Evolutionary conservation across 352 stramenopile genomes (phyloP).

Genomic region (Phytophthora parvispora): DNA sequence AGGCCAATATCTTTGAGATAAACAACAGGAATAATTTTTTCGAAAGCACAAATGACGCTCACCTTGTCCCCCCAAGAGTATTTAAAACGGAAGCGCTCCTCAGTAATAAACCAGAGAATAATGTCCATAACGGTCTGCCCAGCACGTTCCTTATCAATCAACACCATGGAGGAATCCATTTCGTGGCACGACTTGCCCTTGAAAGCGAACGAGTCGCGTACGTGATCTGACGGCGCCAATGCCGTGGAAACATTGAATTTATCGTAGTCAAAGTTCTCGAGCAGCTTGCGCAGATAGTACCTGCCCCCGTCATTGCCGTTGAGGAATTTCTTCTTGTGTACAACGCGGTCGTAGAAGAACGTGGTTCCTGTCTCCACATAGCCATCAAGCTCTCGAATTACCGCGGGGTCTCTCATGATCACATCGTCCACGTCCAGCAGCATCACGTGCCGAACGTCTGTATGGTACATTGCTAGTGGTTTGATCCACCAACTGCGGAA

Average conservation of each 20-base stretch:
- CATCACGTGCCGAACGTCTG: slow-evolving; percentile 42
- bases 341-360: slow-evolving; percentile 78
- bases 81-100: slow-evolving; percentile 41
- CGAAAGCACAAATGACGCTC: not conserved
- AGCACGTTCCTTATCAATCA: slow-evolving; percentile 50
- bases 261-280: slow-evolving; percentile 57
- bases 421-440: slow-evolving; percentile 66
- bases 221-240: slow-evolving; percentile 38
- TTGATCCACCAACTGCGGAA: slow-evolving; percentile 62
- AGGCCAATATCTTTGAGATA: not conserved
- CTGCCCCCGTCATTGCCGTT: slow-evolving; percentile 38
- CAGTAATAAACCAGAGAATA: slow-evolving; percentile 42
- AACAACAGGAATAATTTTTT: not conserved
- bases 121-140: slow-evolving; percentile 44
- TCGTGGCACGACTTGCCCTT: slow-evolving; percentile 58
- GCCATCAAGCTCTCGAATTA: slow-evolving; percentile 41
- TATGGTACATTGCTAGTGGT: slow-evolving; percentile 55
- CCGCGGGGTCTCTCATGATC: slow-evolving; percentile 51
- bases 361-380: slow-evolving; percentile 60
- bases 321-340: slow-evolving; percentile 49
- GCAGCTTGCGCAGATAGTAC: slow-evolving; percentile 46
- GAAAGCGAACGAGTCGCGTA: slow-evolving; percentile 51
- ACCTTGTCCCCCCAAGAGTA: slow-evolving; percentile 52
- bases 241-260: slow-evolving; percentile 38
- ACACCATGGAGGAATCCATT: slow-evolving; percentile 73